Base-by-base conservation (phyloP, 345 rosid species). In the Erodium maritimum region DNA sequence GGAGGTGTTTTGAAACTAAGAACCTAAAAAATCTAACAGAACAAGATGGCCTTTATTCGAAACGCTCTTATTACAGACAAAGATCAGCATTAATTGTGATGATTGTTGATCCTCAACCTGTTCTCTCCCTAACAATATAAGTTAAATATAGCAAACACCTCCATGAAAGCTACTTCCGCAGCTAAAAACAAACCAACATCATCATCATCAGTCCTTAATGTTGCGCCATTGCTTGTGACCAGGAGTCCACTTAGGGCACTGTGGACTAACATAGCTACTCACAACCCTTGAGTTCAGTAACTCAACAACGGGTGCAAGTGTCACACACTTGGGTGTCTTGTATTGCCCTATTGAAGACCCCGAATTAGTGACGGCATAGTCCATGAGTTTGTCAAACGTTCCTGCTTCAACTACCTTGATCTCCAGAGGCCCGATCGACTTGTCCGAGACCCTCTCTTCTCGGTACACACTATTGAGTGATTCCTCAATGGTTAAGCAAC, bases 321-420 rank as follows among this genome's bases (percentile, higher is more conserved):
- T 91, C 67, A 91, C 95, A 59, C 96, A 91, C 74, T 96, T 80
- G 2, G 98, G 96, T 13, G 98, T 84, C 82, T 91, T 91, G 77
- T 91, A 91, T 76, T 91, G 96, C 69, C 86, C 86, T 14, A 91
- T 88, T 19, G 98, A 91, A 34, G 96, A 96, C 5, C 98, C 96
- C 19, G 75, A 54, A 74, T 95, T 91, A 12, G 3, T 25, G 33
- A 91, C 86, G 50, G 96, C 93, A 66, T 87, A 88, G 72, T 91
- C 96, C 98, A 91, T 91, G 37, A 91, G 79, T 79, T 91, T 91
- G 67, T 91, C 98, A 54, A 91, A 91, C 48, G 96, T 91, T 66
- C 98, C 98, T 57, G 75, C 46, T 77, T 84, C 95, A 25, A 88
- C 98, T 22, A 91, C 67, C 82, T 69, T 88, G 69, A 91, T 80